Base-by-base conservation (phyloP, 164 flowering plant species). In the Umbellularia californica region DNA sequence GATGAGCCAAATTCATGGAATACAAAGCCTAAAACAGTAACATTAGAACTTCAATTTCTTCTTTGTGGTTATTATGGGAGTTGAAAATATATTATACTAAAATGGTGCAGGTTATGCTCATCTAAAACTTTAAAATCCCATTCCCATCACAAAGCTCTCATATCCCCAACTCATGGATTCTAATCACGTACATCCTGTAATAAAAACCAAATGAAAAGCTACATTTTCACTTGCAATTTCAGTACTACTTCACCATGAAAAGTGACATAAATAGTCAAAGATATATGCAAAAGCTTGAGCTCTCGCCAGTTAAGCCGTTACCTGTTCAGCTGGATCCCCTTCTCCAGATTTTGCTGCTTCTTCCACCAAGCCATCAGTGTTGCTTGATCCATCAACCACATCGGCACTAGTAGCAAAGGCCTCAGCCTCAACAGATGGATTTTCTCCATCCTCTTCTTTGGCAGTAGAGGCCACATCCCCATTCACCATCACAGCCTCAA, bases 361-460 rank as follows among this genome's bases (percentile, higher is more conserved):
- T n/a, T 15, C 66, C 10, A 35, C 65, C 13, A 17, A 25, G 22
- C 62, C 63, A 27, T 28, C 65, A 41, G n/a, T 24, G 50, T 62
- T 62, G 28, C n/a, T 58, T 10, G n/a, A 19, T 19, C 20, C 65
- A 50, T 51, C 71, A 17, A 33, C 80, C 30, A 70, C 72, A 19
- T 24, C 69, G 13, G 27, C 71, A 10, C 11, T 74, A 17, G 64
- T 60, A 23, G 64, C 67, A 74, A 73, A 19, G 7, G 14, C 50
- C 35, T 30, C 20, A 71, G 51, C 73, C 50, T 65, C 80, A 63
- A 41, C 71, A n/a, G 58, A 28, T 12, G 70, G 12, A 71, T 73
- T 25, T 41, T 73, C 64, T 5, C 41, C 70, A 3, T 5, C 75
- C 30, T 74, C 82, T 63, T 80, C 76, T 25, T 58, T 72, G 60